phyloP scores from a whole-genome alignment of 108 stramenopile species.

The Parmales sp. region DNA sequence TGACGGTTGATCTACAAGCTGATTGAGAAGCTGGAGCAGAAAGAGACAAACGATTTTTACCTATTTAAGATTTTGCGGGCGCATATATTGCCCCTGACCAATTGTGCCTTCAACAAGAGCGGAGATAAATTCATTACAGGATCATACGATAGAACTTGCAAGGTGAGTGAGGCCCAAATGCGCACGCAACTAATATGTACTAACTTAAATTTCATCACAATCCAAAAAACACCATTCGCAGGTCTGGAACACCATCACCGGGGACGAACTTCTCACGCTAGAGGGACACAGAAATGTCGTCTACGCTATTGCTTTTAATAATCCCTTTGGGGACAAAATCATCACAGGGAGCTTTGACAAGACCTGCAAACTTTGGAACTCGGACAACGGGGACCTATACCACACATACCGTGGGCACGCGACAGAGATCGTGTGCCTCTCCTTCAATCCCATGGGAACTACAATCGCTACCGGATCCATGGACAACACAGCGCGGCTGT shows the following conservation, averaged over 20 bases:
- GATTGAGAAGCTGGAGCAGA: conserved; percentile 41
- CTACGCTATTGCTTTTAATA: conserved; percentile 63
- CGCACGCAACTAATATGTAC: no score
- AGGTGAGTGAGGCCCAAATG: no score
- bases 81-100: conserved; percentile 55
- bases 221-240: no score
- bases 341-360: conserved; percentile 58
- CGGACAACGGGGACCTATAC: conserved; percentile 28
- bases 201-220: no score
- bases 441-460: conserved; percentile 47
- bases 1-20: conserved; percentile 45
- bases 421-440: conserved; percentile 58
- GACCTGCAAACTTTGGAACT: conserved; percentile 49
- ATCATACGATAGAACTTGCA: conserved; percentile 52
- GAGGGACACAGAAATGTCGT: conserved; percentile 48
- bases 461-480: conserved; percentile 49
- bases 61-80: conserved; percentile 55
- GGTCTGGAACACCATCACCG: conserved; percentile 55
- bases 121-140: conserved; percentile 62
- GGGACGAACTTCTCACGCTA: conserved; percentile 51
- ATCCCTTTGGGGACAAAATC: conserved; percentile 57
- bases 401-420: conserved; percentile 59
- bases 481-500: conserved; percentile 54
- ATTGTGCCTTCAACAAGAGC: conserved; percentile 59
- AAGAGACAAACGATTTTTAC: conserved; percentile 43